Conservation (phyloP, 768 basidiomycete species). For the Kwoniella mangroviensis region DNA sequence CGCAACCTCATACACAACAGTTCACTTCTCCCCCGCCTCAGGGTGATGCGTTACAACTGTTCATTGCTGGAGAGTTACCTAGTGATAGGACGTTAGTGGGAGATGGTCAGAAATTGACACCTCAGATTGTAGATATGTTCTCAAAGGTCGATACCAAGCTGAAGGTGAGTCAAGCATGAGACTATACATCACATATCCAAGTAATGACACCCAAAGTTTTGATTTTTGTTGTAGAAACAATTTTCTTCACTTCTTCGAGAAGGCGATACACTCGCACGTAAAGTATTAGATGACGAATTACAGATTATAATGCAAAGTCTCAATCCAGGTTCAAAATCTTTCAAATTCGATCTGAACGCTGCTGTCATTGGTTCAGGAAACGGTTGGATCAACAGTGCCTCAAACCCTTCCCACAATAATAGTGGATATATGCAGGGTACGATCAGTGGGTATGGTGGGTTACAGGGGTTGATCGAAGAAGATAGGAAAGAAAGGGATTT, state of each 20-base stretch:
- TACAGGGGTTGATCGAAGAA: constrained; percentile 15
- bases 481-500: constrained; percentile 25
- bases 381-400: constrained; percentile 6
- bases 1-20: constrained; percentile 6
- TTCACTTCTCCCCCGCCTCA: not conserved
- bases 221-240: constrained; percentile 35
- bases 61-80: constrained; percentile 41
- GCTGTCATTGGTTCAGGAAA: constrained; percentile 11
- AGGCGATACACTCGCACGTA: constrained; percentile 43
- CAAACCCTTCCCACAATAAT: not conserved
- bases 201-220: not conserved
- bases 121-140: constrained; percentile 40
- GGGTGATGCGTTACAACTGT: constrained; percentile 40
- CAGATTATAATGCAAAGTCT: constrained; percentile 30
- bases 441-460: constrained; percentile 12
- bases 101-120: constrained; percentile 49
- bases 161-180: constrained; percentile 30
- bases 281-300: constrained; percentile 44
- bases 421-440: constrained; percentile 2
- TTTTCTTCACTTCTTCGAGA: constrained; percentile 45
- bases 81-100: constrained; percentile 40
- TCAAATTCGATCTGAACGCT: constrained; percentile 39
- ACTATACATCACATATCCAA: not conserved
- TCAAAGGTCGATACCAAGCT: constrained; percentile 45
- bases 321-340: constrained; percentile 24